A percentile compares a stretch with the other conserved stretches of the same genome.
These are phyloP conservation scores for Cadophora malorum DNA, from an alignment of 2,329 filamentous ascomycete genomes.

Conservation along the genomic window DNA sequence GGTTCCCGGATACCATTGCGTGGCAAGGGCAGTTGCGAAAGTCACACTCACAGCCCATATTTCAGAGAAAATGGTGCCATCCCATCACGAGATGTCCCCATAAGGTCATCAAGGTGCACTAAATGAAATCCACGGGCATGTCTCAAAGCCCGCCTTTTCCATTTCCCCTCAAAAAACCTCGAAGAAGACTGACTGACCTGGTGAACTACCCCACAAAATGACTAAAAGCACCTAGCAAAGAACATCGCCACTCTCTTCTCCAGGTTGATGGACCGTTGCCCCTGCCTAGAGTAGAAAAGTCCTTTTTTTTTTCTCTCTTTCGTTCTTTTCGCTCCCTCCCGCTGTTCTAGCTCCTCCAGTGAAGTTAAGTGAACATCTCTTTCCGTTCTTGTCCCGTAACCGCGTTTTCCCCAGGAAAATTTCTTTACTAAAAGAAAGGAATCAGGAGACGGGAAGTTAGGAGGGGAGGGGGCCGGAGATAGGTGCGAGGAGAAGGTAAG, in stretches of 20 bases:
- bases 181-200: too few relatives aligned
- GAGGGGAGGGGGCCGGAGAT: too few relatives aligned
- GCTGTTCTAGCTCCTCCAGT: background rate
- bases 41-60: background rate
- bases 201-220: background rate
- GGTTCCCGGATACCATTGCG: background rate
- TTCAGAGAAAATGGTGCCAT: background rate
- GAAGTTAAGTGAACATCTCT: background rate
- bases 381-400: background rate
- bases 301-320: too few relatives aligned
- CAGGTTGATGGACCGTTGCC: too few relatives aligned
- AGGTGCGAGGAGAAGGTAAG: too few relatives aligned
- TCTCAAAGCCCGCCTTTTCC: background rate
- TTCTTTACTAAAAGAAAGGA: background rate
- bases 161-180: too few relatives aligned
- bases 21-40: background rate
- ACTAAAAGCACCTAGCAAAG: background rate
- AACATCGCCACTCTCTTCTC: background rate
- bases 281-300: too few relatives aligned
- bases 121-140: background rate
- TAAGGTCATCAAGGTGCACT: background rate
- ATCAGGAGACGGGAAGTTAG: too few relatives aligned
- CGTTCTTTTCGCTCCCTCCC: slow-evolving; percentile 1
- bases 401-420: background rate
- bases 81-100: background rate